Base-by-base conservation (phyloP, 768 basidiomycete species). In the Suillus cothurnatus region DNA sequence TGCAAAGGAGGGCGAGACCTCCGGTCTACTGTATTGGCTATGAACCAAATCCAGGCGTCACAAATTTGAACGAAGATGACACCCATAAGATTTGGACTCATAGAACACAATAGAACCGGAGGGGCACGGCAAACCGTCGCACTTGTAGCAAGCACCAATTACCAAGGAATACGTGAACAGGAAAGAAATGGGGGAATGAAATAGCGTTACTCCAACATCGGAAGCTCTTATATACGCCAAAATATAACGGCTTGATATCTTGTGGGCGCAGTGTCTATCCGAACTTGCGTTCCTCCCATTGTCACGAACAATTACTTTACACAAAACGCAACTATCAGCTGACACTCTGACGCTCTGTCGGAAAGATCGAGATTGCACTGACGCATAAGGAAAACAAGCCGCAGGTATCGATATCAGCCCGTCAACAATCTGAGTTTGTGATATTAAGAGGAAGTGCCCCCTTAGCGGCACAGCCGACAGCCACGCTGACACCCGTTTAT, bases 21-120 rank as follows among this genome's bases (percentile, higher is more conserved):
- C 80, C 71, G 62, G 36, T 72, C 78, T 79, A 81, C 82, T 82
- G 83, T 84, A 80, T 82, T 79, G 82, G 80, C 84, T 85, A 86
- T 86, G 85, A 86, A 85, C 84, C 85, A 77, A 83, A 72, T 71
- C 73, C 74, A 38, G 58, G 70, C 71, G 34, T 71, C 69, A 68
- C 74, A 71, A 68, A 69, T 78, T 78, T 78, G 67, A 79, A 2
- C 67, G 76, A 78, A 77, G 66, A 65, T 70, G 74, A 72, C 65
- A 68, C 69, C 61, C 68, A 69, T 61, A 52, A 60, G 71, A 70
- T 68, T 81, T 74, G 81, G 81, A 71, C 72, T 80, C 80, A 78
- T 75, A 77, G 78, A 73, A 77, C 55, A 78, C 65, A 78, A 69
- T 43, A 72, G 61, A 47, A 2, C 1, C 62, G 68, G 74, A 71